These are phyloP conservation scores for Aegilops umbellulata DNA, from an alignment of 176 grass and related monocot genomes.

Conservation along the genomic window DNA sequence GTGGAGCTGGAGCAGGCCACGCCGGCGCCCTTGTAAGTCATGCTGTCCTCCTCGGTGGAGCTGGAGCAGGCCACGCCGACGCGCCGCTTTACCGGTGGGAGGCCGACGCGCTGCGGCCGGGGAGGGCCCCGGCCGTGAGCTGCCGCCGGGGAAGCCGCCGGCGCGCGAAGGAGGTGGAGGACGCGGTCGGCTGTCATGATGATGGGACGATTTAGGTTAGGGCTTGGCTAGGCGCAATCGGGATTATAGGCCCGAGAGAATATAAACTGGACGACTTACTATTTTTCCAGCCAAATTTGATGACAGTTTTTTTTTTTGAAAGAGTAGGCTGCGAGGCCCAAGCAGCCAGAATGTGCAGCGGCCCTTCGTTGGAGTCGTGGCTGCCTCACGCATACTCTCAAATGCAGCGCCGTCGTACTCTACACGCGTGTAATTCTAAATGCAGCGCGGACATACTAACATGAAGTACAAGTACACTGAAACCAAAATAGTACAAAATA, in stretches of 20 bases:
- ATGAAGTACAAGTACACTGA: too few species aligned
- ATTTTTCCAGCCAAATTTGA: too few species aligned
- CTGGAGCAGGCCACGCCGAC: slow-evolving; percentile 29
- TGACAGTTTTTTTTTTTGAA: too few species aligned
- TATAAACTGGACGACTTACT: background rate
- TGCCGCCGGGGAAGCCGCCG: background rate
- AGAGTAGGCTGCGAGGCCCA: too few species aligned
- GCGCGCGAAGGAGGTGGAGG: slow-evolving; percentile 28
- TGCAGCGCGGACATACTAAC: too few species aligned
- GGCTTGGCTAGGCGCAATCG: background rate
- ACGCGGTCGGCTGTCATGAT: slow-evolving; percentile 22
- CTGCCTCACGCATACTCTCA: too few species aligned
- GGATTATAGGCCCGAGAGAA: background rate
- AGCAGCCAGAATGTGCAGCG: too few species aligned
- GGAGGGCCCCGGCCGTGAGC: background rate
- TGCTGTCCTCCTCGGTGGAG: background rate
- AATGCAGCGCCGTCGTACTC: too few species aligned
- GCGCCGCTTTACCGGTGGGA: background rate
- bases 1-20: slow-evolving; percentile 28
- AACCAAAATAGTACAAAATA: too few species aligned
- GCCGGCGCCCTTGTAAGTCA: slow-evolving; percentile 58
- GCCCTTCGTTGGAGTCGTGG: too few species aligned
- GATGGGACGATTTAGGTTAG: background rate
- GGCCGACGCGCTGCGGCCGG: background rate
- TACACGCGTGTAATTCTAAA: too few species aligned